Base-by-base conservation (phyloP, 2,329 filamentous ascomycete genomes). In the Verticillium albo-atrum region DNA sequence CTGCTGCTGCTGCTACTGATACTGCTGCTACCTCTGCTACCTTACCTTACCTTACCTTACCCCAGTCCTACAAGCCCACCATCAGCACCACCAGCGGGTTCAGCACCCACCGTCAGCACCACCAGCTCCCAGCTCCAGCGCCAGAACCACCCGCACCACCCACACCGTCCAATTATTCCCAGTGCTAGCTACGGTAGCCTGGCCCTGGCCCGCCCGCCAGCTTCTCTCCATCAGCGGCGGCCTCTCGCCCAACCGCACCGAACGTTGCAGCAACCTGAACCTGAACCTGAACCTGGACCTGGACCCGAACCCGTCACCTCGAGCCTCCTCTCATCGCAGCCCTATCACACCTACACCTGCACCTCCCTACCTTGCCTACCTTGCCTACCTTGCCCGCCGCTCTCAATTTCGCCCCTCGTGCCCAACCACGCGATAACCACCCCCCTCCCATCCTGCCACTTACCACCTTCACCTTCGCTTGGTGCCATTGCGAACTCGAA, bases 341-440 rank as follows among this genome's bases (percentile, higher is more conserved):
- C 68, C 66, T 70, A 68, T 61, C 62, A 65, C 61, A 61, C 59
- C 61, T 57, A 61, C 57, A 66, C 62, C 60, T 61, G 58, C 64
- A 63, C 54, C 59, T 56, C 56, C 60, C 62, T 58, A 56, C 60
- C 54, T 61, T 54, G 55, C 60, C 50, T 55, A 51, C 57, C 42
- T 60, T 56, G 28, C 57, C 58, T 55, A 50, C 32, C 37, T 57
- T 57, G 55, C 56, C 60, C 55, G 52, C 56, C 35, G 50, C 32
- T 53, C 9, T 42, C 55, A 47, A 28, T 55, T 57, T 61, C 42
- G 42, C 42, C 42, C n/a, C 61, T 59, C 55, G 59, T 62, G 57
- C 57, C 26, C 61, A 59, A 61, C 61, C 42, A 50, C 42, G 42
- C 42, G 42, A 50, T n/a, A n/a, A n/a, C n/a, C n/a, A n/a, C n/a